Percentiles rank a stretch among this genome's conserved stretches.
phyloP scores from a whole-genome alignment of 768 basidiomycete species.

The Pisolithus marmoratus region DNA sequence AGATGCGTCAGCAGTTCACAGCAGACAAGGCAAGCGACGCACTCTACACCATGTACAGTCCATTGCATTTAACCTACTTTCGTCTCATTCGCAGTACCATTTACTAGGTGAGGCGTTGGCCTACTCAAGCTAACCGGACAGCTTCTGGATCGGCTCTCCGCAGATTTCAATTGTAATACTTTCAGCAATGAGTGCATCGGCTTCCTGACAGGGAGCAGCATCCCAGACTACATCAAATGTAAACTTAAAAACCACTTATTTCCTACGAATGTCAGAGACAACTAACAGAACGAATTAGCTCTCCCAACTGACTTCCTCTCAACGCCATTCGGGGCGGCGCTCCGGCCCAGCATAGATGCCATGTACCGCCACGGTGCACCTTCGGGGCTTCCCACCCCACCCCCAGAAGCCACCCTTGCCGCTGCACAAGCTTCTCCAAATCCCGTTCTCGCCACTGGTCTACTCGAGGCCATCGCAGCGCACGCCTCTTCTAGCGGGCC shows the following conservation, averaged over 20 bases:
- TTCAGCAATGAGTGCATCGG: constrained; percentile 87
- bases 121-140: neutral
- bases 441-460: constrained; percentile 45
- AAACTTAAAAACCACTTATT: neutral
- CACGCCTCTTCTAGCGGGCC: constrained; percentile 36
- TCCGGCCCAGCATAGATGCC: constrained; percentile 86
- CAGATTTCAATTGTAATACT: constrained; percentile 93
- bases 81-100: constrained; percentile 57
- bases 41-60: neutral
- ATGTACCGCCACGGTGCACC: constrained; percentile 60
- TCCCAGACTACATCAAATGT: constrained; percentile 83
- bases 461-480: constrained; percentile 53
- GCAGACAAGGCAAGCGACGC: constrained; percentile 68
- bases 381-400: constrained; percentile 24
- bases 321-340: constrained; percentile 79
- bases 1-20: constrained; percentile 76
- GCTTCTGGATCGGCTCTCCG: neutral
- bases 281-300: constrained; percentile 35
- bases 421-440: constrained; percentile 34
- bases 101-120: constrained; percentile 52
- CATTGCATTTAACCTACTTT: neutral
- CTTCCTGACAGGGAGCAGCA: constrained; percentile 77
- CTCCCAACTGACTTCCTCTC: constrained; percentile 81
- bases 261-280: neutral
- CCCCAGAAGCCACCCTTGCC: constrained; percentile 18